Conservation (phyloP, 495 filamentous ascomycete species). For the Massariosphaeria phaeospora region DNA sequence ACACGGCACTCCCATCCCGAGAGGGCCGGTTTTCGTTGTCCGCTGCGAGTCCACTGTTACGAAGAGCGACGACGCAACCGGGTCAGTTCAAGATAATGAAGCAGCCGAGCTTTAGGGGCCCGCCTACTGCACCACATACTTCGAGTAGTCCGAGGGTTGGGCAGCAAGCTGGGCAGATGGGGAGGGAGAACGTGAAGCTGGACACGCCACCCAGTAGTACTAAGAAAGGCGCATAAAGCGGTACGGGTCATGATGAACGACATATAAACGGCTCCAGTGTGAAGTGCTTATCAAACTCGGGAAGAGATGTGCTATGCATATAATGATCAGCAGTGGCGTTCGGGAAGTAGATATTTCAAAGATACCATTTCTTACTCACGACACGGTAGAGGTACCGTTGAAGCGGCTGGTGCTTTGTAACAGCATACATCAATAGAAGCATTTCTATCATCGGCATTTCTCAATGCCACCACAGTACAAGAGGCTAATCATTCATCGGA, state of each 20-base stretch:
- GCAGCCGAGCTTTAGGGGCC: slow-evolving; percentile 21
- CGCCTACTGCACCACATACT: slow-evolving; percentile 27
- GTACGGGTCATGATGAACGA: neutral
- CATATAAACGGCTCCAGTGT: no score
- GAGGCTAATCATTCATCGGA: no score
- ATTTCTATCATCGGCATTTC: no score
- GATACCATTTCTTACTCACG: slow-evolving; percentile 18
- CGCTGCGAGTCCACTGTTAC: slow-evolving; percentile 27
- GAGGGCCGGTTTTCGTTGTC: slow-evolving; percentile 10
- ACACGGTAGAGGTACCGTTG: no score
- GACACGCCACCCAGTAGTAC: slow-evolving; percentile 30
- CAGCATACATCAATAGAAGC: neutral
- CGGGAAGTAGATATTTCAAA: neutral
- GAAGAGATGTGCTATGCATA: neutral
- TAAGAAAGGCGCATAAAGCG: slow-evolving; percentile 8
- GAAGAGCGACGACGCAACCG: slow-evolving; percentile 26
- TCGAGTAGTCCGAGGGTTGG: slow-evolving; percentile 23
- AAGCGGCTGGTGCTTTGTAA: no score
- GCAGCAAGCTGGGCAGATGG: slow-evolving; percentile 5
- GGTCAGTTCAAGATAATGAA: slow-evolving; percentile 2
- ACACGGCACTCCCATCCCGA: slow-evolving; percentile 20
- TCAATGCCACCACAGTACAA: no score
- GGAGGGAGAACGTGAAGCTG: slow-evolving; percentile 1
- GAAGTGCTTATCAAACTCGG: no score
- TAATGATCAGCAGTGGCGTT: neutral